A percentile compares a stretch with the other conserved stretches of the same genome.
These are phyloP conservation scores for Metroxylon sagu DNA, from an alignment of 176 grass and related monocot genomes.

Conservation along the genomic window DNA sequence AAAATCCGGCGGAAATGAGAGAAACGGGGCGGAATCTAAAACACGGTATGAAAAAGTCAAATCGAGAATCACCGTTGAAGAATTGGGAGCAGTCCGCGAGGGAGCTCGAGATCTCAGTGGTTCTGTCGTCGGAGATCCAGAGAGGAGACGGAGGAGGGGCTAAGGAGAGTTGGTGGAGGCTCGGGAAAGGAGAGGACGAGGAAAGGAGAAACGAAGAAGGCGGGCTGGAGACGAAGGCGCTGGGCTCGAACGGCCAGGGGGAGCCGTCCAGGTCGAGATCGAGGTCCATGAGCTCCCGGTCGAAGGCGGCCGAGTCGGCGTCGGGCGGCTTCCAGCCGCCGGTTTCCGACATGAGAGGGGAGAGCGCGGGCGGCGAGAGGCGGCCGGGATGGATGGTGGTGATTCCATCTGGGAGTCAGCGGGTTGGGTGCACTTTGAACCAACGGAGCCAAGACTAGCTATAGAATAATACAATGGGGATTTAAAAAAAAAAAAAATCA, in stretches of 20 bases:
- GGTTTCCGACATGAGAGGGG: no score
- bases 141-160: background rate
- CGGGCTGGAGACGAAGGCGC: background rate
- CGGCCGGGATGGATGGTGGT: no score
- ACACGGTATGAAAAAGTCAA: background rate
- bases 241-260: slow-evolving; percentile 3
- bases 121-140: slow-evolving; percentile 6
- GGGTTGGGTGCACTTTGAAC: no score
- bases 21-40: background rate
- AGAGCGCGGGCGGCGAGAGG: no score
- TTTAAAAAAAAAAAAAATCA: no score
- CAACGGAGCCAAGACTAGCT: no score
- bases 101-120: slow-evolving; percentile 1
- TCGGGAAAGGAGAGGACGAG: background rate
- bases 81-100: background rate
- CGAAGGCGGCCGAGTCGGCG: background rate
- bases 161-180: background rate
- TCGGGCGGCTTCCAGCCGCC: background rate
- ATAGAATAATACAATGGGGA: no score
- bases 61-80: slow-evolving; percentile 6
- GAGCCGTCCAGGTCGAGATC: slow-evolving; percentile 7
- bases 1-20: no score
- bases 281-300: slow-evolving; percentile 7
- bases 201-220: background rate
- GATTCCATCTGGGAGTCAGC: no score